phyloP scores from a whole-genome alignment of 2,329 filamentous ascomycete species.

The Chaetomium sp. region DNA sequence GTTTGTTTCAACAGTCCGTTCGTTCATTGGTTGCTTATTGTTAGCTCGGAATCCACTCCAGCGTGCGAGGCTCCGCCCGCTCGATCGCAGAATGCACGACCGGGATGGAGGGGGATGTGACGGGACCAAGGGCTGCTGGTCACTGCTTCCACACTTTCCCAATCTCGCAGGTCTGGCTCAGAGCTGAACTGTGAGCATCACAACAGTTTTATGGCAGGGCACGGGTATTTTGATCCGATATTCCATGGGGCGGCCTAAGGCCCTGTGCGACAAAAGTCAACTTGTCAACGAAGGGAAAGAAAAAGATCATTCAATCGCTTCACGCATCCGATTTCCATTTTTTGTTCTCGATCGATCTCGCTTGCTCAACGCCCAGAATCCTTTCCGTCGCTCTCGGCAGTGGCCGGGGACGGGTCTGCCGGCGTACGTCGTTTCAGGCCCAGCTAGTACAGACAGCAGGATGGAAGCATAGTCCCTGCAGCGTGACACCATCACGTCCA shows the following conservation, averaged over 20 bases:
- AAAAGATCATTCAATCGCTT: background rate
- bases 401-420: conserved; percentile 7
- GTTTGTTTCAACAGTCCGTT: background rate
- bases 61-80: conserved; percentile 7
- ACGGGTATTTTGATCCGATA: background rate
- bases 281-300: background rate
- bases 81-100: conserved; percentile 24
- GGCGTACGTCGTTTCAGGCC: background rate
- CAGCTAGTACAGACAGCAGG: background rate
- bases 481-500: conserved; percentile 10
- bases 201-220: background rate
- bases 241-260: background rate
- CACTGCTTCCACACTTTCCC: background rate
- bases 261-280: background rate
- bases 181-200: background rate
- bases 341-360: background rate
- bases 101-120: conserved; percentile 1
- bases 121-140: background rate
- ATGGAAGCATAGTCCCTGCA: conserved; percentile 2
- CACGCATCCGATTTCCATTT: background rate
- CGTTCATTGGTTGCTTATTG: background rate
- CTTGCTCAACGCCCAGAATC: background rate
- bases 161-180: background rate
- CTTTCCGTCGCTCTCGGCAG: conserved; percentile 11
- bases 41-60: background rate